Evolutionary conservation across 192 early-diverging fungal genomes (phyloP).

Genomic region (Coemansia sp.): DNA sequence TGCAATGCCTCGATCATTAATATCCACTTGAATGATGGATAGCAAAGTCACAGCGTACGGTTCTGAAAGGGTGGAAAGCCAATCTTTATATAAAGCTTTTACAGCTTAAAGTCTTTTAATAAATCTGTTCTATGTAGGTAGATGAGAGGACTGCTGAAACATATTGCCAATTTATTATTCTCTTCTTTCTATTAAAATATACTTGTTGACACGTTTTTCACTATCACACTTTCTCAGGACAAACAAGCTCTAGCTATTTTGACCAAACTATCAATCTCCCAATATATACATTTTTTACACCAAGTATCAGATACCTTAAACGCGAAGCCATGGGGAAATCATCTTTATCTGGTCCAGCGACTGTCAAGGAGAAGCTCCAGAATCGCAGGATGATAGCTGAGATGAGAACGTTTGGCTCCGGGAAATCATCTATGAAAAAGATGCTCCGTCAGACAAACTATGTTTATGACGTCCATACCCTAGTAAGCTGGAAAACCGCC

Average conservation of each 20-base stretch:
- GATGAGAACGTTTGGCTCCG: slow-evolving; percentile 22
- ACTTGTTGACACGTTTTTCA: too few relatives aligned
- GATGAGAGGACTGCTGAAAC: not conserved
- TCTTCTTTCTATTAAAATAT: too few relatives aligned
- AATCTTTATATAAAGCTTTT: not conserved
- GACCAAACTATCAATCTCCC: too few relatives aligned
- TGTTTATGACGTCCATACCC: slow-evolving; percentile 19
- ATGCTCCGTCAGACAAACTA: slow-evolving; percentile 34
- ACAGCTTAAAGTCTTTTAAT: not conserved
- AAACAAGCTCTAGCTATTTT: too few relatives aligned
- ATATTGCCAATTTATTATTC: too few relatives aligned
- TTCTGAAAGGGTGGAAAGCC: too few relatives aligned
- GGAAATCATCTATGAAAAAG: slow-evolving; percentile 27
- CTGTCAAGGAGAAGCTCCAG: slow-evolving; percentile 25
- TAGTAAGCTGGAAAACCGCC: slow-evolving; percentile 65
- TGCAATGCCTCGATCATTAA: too few relatives aligned
- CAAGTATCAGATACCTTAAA: not conserved
- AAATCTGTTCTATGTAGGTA: not conserved
- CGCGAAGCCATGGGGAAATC: not conserved
- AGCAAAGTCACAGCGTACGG: too few relatives aligned
- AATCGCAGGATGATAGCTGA: slow-evolving; percentile 26
- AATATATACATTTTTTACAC: not conserved
- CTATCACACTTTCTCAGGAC: not conserved
- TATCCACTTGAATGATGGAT: too few relatives aligned
- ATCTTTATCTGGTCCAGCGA: slow-evolving; percentile 11